phyloP scores from a whole-genome alignment of 306 rosid species.

The Bauhinia variegata region DNA sequence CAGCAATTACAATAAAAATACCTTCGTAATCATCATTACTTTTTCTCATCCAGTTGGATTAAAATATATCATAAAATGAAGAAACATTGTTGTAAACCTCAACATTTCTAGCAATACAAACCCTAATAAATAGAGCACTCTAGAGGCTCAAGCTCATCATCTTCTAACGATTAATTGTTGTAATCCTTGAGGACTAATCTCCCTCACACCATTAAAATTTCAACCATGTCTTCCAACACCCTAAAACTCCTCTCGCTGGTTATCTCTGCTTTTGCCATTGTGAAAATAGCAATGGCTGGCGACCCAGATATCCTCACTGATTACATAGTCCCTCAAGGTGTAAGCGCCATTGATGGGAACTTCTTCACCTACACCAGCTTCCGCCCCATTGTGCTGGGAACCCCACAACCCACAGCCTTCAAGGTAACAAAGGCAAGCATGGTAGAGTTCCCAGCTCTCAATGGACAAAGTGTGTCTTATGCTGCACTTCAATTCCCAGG shows the following conservation, averaged over 20 bases:
- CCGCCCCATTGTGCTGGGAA: constrained; percentile 12
- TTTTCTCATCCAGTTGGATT: not conserved
- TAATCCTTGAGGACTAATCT: not conserved
- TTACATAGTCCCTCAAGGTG: constrained; percentile 38
- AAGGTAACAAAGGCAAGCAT: constrained; percentile 43
- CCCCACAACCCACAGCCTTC: constrained; percentile 27
- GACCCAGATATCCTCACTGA: constrained; percentile 60
- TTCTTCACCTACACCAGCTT: constrained; percentile 59
- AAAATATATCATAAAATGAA: too few species aligned
- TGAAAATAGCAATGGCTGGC: constrained; percentile 25
- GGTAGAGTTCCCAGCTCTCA: constrained; percentile 52
- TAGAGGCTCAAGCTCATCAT: not conserved
- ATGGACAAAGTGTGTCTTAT: constrained; percentile 62
- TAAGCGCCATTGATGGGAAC: constrained; percentile 17
- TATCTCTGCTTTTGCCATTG: constrained; percentile 26
- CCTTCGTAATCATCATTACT: not conserved
- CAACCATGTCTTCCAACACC: constrained; percentile 2
- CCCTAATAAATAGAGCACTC: not conserved
- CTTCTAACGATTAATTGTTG: too few species aligned
- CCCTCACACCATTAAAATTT: too few species aligned
- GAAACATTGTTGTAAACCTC: not conserved
- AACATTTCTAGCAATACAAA: not conserved
- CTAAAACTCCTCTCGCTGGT: constrained; percentile 31
- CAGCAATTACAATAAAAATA: not conserved
- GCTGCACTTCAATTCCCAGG: constrained; percentile 54